Evolutionary conservation across 257 asterid genomes (phyloP), one percentile per base, ranked within the genome.

Genomic region (Lycium barbarum): DNA sequence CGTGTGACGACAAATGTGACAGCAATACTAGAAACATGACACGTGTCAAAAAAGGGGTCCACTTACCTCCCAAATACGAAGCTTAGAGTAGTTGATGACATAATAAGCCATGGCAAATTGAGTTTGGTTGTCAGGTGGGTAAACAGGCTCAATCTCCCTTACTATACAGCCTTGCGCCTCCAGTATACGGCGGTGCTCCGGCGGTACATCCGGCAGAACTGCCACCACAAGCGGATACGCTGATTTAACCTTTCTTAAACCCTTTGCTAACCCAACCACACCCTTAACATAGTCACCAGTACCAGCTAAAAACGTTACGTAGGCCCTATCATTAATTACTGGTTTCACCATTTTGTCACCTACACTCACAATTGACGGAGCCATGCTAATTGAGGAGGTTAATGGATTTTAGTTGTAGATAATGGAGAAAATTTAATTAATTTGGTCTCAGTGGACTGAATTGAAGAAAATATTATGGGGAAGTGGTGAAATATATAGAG

Each of bases 51-150:
- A 58, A 6, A 43, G 3, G 35, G 17, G 18, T 2, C 58, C 18
- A 0, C 26, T 49, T 74, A 91, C 93, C 92, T 91, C 90, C 93
- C 93, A 91, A 2, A 91, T 89, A 49, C 93, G 91, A 14, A 91
- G 91, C 84, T 91, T 91, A 36, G 91, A 89, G 86, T 91, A 91
- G 76, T 91, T 91, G 81, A 91, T 89, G 83, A 88, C 90, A 79
- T 88, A 91, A 83, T 91, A 91, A 22, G 91, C 88, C 92, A 90
- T 90, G 2, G 92, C 92, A 54, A 90, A 90, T 74, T 85, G 87
- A 15, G 90, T 89, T 49, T 89, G 92, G 9, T 88, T 89, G 38
- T 89, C 89, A 61, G 92, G 92, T 36, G 93, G 93, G 87, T 84
- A 88, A 0, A 90, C 90, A 0, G 91, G 88, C 67, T 88, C 88